A percentile compares a stretch with the other conserved stretches of the same genome.
Conservation (phyloP, 2,329 filamentous ascomycete species). For the Cladophialophora bantiana region DNA sequence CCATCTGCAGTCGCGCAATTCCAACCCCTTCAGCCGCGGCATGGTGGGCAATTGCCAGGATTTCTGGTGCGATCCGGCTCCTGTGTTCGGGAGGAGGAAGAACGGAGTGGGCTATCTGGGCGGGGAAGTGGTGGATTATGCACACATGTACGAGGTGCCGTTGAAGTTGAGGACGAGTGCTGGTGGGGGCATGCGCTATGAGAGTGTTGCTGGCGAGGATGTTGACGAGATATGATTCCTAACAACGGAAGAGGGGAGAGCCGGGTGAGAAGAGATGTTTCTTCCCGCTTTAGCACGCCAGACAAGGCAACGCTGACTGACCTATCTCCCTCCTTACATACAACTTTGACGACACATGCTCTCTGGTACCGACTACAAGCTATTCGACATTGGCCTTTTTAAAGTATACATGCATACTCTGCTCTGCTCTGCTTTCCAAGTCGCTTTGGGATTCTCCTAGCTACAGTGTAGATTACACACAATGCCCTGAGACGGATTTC, state of each 20-base stretch:
- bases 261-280: not conserved
- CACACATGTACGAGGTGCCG: slow-evolving; percentile 86
- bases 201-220: slow-evolving; percentile 56
- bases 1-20: slow-evolving; percentile 55
- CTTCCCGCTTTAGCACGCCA: not conserved
- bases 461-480: not conserved
- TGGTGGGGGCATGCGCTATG: slow-evolving; percentile 62
- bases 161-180: slow-evolving; percentile 66
- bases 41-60: slow-evolving; percentile 89
- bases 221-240: slow-evolving; percentile 38
- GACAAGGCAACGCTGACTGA: not conserved
- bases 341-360: not conserved
- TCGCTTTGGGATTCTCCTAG: not conserved
- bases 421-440: not conserved
- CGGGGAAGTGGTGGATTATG: slow-evolving; percentile 84
- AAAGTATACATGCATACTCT: not conserved
- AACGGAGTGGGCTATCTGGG: slow-evolving; percentile 69
- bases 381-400: not conserved
- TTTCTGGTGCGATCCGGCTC: slow-evolving; percentile 92
- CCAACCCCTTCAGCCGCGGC: slow-evolving; percentile 86
- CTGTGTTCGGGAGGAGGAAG: slow-evolving; percentile 76
- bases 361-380: not conserved
- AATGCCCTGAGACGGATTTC: not conserved
- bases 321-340: no score
- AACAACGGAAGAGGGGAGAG: not conserved